Conservation (phyloP, 768 basidiomycete species). For the Leucosporidium scottii region DNA sequence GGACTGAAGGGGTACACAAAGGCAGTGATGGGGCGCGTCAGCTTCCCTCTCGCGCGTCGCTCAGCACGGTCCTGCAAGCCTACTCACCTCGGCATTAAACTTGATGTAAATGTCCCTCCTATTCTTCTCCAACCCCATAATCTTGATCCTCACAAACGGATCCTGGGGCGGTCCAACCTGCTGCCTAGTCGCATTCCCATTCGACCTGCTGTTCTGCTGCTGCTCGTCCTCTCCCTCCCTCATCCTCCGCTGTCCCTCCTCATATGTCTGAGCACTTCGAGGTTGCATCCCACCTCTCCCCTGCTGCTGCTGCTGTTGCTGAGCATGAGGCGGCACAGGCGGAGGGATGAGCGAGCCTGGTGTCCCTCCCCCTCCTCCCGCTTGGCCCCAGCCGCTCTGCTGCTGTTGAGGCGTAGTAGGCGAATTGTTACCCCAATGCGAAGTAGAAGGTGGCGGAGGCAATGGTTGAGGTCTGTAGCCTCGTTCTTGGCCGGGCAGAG, state of each 20-base stretch:
- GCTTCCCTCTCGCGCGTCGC: too few relatives aligned
- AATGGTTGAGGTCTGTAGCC: not conserved
- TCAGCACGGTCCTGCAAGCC: too few relatives aligned
- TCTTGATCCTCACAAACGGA: conserved; percentile 79
- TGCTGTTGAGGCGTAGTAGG: not conserved
- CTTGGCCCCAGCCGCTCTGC: not conserved
- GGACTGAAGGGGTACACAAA: conserved; percentile 53
- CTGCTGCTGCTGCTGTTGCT: not conserved
- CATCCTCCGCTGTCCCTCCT: not conserved
- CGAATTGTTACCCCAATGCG: not conserved
- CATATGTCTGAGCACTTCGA: not conserved
- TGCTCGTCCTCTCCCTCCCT: not conserved
- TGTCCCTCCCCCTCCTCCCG: not conserved
- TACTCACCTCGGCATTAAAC: conserved; percentile 82
- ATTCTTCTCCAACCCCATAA: conserved; percentile 84
- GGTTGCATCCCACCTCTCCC: not conserved
- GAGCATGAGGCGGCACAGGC: not conserved
- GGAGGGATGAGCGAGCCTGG: not conserved
- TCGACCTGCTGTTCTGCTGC: not conserved
- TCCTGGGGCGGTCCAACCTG: conserved; percentile 42
- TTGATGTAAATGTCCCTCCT: conserved; percentile 86
- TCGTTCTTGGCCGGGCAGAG: not conserved
- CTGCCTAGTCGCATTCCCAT: not conserved
- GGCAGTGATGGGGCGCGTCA: too few relatives aligned
- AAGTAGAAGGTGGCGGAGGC: not conserved